These are phyloP conservation scores for Radiomyces spectabilis DNA, from an alignment of 192 early-diverging fungal species.

Conservation along the genomic window DNA sequence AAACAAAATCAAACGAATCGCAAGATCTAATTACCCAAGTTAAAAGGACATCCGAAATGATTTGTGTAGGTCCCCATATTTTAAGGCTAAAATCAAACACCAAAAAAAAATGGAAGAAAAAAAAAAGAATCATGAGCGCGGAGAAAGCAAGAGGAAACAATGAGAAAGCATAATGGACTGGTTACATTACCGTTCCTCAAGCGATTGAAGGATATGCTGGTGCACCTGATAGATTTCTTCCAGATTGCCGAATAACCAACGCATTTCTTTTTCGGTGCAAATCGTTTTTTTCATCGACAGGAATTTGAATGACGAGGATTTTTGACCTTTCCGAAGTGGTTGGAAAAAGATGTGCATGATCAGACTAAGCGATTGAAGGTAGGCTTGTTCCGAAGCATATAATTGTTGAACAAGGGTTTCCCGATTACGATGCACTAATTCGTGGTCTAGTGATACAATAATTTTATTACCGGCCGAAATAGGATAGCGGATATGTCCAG, in stretches of 20 bases:
- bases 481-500: not conserved
- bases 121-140: not conserved
- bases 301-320: conserved; percentile 18
- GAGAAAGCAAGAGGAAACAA: not conserved
- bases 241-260: conserved; percentile 16
- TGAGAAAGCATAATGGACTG: no score
- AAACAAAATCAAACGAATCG: no score
- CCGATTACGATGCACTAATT: conserved; percentile 10
- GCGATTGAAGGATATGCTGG: not conserved
- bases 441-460: conserved; percentile 3
- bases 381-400: conserved; percentile 7
- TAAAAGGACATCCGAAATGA: conserved; percentile 26
- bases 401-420: conserved; percentile 17
- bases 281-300: conserved; percentile 16
- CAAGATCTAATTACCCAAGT: conserved; percentile 14
- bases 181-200: conserved; percentile 11
- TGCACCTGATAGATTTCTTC: conserved; percentile 9
- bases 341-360: not conserved
- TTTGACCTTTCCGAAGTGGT: conserved; percentile 14
- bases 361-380: conserved; percentile 8
- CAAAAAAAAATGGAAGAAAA: not conserved
- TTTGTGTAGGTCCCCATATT: conserved; percentile 36
- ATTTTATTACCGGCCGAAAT: not conserved
- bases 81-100: conserved; percentile 4
- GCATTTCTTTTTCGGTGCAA: conserved; percentile 18